Base-by-base conservation (phyloP, 140 eudicot genomes). In the Oenanthe javanica region DNA sequence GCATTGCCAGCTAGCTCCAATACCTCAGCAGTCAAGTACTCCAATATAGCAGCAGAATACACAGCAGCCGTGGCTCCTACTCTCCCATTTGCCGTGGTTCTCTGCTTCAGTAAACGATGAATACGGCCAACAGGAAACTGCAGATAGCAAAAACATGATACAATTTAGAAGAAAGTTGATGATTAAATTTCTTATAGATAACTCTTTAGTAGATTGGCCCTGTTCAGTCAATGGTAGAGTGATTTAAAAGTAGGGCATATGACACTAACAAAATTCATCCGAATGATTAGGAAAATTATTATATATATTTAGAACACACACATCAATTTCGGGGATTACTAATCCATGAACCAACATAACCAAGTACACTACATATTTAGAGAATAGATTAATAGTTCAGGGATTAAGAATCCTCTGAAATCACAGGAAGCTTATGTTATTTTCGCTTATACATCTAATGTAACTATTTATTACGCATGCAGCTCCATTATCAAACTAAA, bases 51-150 rank as follows among this genome's bases (percentile, higher is more conserved):
- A 64, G 89, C 91, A 23, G 91, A 80, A 79, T 87, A 87, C 11
- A 85, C 89, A 1, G 91, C 91, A n/a, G 91, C 85, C 4, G 91
- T 87, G 61, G 91, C 91, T 23, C 88, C 91, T 2, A 87, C 88
- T 74, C 88, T 75, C 63, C 88, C 91, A n/a, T 87, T 55, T 42
- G 91, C 91, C 0, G 85, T 85, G 11, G 91, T 87, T 42, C 91
- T 83, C 63, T 85, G 83, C 80, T 87, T 83, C 77, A 87, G 85
- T 75, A 87, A 67, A 67, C 88, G 91, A 79, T 87, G 91, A 51
- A 87, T 85, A 14, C 91, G 79, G 0, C 91, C 91, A 50, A 87
- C 91, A 13, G 88, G 91, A 78, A 87, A 87, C 91, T 87, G 86
- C 81, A 81, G 1, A 23, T 23, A 57, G 18, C 38, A 13, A 47